Evolutionary conservation across 148 eudicot genomes (phyloP), one percentile per base, ranked within the genome.

Genomic region (Rhododendron molle): DNA sequence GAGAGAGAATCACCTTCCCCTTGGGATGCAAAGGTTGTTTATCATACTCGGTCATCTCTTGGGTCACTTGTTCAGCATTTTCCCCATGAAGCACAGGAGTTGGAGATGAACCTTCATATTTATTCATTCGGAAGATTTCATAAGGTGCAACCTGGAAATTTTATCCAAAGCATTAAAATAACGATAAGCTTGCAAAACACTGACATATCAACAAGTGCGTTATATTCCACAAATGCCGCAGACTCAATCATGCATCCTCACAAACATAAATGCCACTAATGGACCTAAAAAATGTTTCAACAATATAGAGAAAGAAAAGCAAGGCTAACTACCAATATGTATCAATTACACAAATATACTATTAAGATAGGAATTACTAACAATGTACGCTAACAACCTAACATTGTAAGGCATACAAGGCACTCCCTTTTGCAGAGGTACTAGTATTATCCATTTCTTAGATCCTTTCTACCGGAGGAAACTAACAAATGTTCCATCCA

Each of bases 61-160:
- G 89, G 80, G 86, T 79, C 69, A 87, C 83, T 60, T 85, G 91
- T 84, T 89, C 58, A 85, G 12, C 89, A 87, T 62, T 86, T 85
- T 89, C 93, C 84, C 86, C 90, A 14, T 82, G 83, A 36, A 85
- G 86, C 65, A 44, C 84, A 83, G 81, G 89, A 87, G 87, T 85
- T 60, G 91, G 89, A 60, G 91, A 86, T 36, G 90, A 78, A 83
- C 87, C 89, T 88, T 97, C 98, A 83, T 90, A 89, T 86, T 91
- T 97, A 76, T 95, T 97, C 89, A 95, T 88, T 52, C 89, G 92
- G 76, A 91, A 88, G 83, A 97, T 90, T 88, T 92, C 91, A 77
- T 81, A 73, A 81, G 98, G 99, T 52, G 91, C 93, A 89, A 94
- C 94, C 99, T 97, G 87, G 46, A 74, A 71, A 84, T 8, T 69